Evolutionary conservation across 1,284 basidiomycete species (phyloP).

Genomic region (Blastosporella zonata): DNA sequence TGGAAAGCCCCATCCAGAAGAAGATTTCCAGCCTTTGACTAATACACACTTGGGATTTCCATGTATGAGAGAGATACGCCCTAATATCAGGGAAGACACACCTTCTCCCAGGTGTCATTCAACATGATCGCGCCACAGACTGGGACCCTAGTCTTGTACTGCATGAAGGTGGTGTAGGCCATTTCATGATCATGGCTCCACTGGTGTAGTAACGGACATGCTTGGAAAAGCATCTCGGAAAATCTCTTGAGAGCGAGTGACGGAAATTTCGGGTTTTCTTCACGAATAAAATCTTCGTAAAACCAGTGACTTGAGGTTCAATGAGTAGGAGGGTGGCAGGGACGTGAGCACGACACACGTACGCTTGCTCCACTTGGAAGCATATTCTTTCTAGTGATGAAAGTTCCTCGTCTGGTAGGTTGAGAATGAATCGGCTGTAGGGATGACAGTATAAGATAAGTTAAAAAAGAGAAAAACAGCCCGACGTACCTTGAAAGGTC

Average conservation of each 20-base stretch:
- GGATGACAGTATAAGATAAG: constrained; percentile 5
- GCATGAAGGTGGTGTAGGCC: constrained; percentile 82
- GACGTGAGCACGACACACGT: constrained; percentile 53
- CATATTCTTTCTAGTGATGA: constrained; percentile 90
- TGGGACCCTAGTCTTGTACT: constrained; percentile 96
- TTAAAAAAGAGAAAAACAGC: constrained; percentile 7
- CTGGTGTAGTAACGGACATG: constrained; percentile 77
- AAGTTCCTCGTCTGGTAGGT: constrained; percentile 93
- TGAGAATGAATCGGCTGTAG: constrained; percentile 89
- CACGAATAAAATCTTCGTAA: constrained; percentile 98
- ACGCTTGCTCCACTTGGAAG: constrained; percentile 99
- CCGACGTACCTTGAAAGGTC: constrained; percentile 76
- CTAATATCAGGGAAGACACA: constrained; percentile 31
- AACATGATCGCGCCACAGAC: constrained; percentile 99
- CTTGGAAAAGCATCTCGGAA: constrained; percentile 87
- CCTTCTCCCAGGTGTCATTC: constrained; percentile 90
- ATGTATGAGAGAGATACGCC: background rate
- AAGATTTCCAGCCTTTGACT: constrained; percentile 97
- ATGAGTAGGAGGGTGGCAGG: constrained; percentile 5
- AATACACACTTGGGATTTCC: constrained; percentile 67
- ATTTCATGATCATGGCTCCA: constrained; percentile 80
- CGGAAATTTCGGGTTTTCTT: constrained; percentile 85
- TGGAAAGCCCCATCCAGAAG: constrained; percentile 97
- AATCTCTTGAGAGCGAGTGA: constrained; percentile 90
- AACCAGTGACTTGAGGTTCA: constrained; percentile 87